Percentiles rank a stretch among this genome's conserved stretches.
Conservation (phyloP, 2,329 filamentous ascomycete genomes). For the Mycosphaerella sp. region DNA sequence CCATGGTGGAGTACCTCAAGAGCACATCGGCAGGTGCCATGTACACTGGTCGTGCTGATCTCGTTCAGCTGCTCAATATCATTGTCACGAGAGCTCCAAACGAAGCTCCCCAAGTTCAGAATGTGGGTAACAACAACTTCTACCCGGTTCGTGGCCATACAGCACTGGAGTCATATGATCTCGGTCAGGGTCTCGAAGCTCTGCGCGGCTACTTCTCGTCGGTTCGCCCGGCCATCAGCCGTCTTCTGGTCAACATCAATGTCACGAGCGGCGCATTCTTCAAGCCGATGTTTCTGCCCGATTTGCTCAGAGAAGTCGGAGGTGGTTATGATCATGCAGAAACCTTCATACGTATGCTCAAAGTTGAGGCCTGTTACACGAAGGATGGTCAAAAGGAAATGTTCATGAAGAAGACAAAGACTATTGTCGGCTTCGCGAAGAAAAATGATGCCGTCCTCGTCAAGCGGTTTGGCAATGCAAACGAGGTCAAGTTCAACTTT, state of each 20-base stretch:
- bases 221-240: conserved; percentile 52
- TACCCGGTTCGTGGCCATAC: conserved; percentile 40
- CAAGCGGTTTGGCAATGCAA: conserved; percentile 35
- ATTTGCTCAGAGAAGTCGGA: conserved; percentile 32
- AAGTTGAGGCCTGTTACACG: conserved; percentile 26
- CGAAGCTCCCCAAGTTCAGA: conserved; percentile 37
- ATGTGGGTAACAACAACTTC: conserved; percentile 50
- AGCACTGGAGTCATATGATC: conserved; percentile 33
- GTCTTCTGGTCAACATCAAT: conserved; percentile 58
- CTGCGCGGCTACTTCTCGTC: conserved; percentile 58
- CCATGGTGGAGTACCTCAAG: conserved; percentile 43
- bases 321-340: conserved; percentile 17
- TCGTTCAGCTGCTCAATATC: conserved; percentile 55
- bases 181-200: conserved; percentile 51
- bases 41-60: conserved; percentile 44
- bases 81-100: conserved; percentile 48
- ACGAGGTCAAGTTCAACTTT: conserved; percentile 47
- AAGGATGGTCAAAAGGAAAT: conserved; percentile 22
- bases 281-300: conserved; percentile 33
- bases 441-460: conserved; percentile 18
- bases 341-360: conserved; percentile 28
- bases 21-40: conserved; percentile 33
- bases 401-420: conserved; percentile 36
- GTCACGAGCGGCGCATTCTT: conserved; percentile 57
- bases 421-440: conserved; percentile 44